Evolutionary conservation across 768 basidiomycete genomes (phyloP).

Genomic region (Crucibulum laeve): DNA sequence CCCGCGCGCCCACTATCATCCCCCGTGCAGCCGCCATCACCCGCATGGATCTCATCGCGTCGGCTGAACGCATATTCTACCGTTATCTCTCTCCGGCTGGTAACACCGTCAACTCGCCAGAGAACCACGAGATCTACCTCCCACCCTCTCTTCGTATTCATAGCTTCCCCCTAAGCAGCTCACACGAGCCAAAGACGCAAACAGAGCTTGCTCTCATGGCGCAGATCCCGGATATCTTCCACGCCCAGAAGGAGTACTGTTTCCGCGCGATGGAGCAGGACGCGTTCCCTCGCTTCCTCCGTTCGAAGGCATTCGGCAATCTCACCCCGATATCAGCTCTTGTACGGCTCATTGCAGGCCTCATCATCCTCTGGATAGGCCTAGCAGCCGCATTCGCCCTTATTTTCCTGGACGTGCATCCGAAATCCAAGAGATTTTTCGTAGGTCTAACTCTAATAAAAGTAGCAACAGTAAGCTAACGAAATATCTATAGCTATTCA

Average conservation of each 20-base stretch:
- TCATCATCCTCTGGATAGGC: constrained; percentile 93
- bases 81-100: constrained; percentile 85
- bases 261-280: constrained; percentile 96
- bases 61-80: constrained; percentile 94
- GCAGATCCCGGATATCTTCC: constrained; percentile 94
- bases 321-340: constrained; percentile 88
- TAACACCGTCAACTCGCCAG: constrained; percentile 71
- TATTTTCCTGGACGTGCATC: constrained; percentile 89
- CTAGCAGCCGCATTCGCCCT: constrained; percentile 86
- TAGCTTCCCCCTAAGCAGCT: constrained; percentile 78
- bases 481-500: constrained; percentile 65
- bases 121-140: constrained; percentile 97
- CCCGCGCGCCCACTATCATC: constrained; percentile 91
- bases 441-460: constrained; percentile 48
- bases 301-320: constrained; percentile 98
- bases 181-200: constrained; percentile 65
- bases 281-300: constrained; percentile 89
- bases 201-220: constrained; percentile 76
- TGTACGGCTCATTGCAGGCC: constrained; percentile 78
- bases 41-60: constrained; percentile 83
- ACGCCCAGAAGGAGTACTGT: constrained; percentile 95
- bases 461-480: constrained; percentile 1
- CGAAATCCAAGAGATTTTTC: constrained; percentile 91
- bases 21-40: constrained; percentile 88
- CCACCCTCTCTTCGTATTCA: constrained; percentile 91